Evolutionary conservation across 2,329 filamentous ascomycete species (phyloP).

Genomic region (Cladosporium sp.): DNA sequence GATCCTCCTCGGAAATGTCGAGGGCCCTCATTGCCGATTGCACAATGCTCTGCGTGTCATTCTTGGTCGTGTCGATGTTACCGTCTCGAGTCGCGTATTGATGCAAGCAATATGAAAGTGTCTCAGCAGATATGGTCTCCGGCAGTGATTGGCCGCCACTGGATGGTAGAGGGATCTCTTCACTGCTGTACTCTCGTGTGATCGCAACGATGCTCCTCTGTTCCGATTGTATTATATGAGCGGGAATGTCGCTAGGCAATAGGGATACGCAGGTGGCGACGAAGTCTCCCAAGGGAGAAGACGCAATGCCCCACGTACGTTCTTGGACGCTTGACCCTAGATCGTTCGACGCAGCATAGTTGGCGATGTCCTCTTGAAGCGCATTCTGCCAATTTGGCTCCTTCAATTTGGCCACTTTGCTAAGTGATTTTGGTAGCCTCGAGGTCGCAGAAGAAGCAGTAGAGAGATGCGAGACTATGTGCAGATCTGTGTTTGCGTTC

Average conservation of each 20-base stretch:
- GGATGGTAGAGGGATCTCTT: background rate
- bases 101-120: background rate
- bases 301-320: constrained; percentile 51
- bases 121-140: constrained; percentile 3
- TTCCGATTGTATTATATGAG: constrained; percentile 47
- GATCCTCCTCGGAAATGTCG: background rate
- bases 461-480: constrained; percentile 36
- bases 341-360: constrained; percentile 48
- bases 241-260: constrained; percentile 55
- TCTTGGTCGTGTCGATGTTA: background rate
- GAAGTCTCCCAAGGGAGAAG: constrained; percentile 44
- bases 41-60: background rate
- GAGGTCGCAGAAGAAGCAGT: constrained; percentile 32
- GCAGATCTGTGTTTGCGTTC: constrained; percentile 23
- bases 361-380: constrained; percentile 33
- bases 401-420: background rate
- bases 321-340: constrained; percentile 47
- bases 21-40: background rate
- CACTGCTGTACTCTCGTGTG: background rate
- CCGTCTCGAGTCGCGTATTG: constrained; percentile 1
- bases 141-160: background rate
- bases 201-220: constrained; percentile 2
- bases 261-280: constrained; percentile 48
- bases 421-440: constrained; percentile 23
- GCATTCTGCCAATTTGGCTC: constrained; percentile 37